phyloP scores from a whole-genome alignment of 1,139 yeast species.

The Candida anutae region DNA sequence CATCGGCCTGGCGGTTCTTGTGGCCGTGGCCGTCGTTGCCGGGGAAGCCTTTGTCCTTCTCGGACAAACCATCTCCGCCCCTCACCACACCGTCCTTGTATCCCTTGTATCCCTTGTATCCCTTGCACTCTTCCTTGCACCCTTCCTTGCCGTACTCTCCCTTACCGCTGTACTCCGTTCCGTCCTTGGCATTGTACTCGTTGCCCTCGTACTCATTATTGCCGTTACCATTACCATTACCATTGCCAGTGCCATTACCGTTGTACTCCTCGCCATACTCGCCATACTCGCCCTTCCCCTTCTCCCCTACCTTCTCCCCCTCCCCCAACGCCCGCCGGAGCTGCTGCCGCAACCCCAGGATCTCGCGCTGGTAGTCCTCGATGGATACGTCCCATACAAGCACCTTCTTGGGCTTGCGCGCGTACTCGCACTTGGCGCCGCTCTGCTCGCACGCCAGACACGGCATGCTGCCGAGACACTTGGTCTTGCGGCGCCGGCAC shows the following conservation, averaged over 20 bases:
- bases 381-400: slow-evolving; percentile 16
- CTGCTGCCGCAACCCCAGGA: slow-evolving; percentile 9
- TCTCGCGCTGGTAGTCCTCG: slow-evolving; percentile 12
- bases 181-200: too few relatives aligned
- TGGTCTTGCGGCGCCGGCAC: slow-evolving; percentile 20
- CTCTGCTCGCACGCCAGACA: slow-evolving; percentile 14
- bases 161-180: too few relatives aligned
- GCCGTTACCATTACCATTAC: too few relatives aligned
- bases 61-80: too few relatives aligned
- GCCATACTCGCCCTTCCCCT: not conserved
- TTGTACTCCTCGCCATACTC: slow-evolving; percentile 1
- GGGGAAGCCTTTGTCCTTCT: too few relatives aligned
- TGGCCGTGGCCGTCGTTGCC: too few relatives aligned
- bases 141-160: not conserved
- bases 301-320: not conserved
- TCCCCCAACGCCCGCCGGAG: slow-evolving; percentile 2
- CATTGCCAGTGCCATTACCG: slow-evolving; percentile 3
- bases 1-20: not conserved
- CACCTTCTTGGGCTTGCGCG: slow-evolving; percentile 15
- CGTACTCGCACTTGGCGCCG: slow-evolving; percentile 15
- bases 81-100: slow-evolving; percentile 5
- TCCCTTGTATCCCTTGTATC: not conserved
- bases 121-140: not conserved
- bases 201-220: not conserved
- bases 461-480: slow-evolving; percentile 20